These are phyloP conservation scores for Tagetes erecta DNA, from an alignment of 129 eudicot genomes.

Conservation along the genomic window DNA sequence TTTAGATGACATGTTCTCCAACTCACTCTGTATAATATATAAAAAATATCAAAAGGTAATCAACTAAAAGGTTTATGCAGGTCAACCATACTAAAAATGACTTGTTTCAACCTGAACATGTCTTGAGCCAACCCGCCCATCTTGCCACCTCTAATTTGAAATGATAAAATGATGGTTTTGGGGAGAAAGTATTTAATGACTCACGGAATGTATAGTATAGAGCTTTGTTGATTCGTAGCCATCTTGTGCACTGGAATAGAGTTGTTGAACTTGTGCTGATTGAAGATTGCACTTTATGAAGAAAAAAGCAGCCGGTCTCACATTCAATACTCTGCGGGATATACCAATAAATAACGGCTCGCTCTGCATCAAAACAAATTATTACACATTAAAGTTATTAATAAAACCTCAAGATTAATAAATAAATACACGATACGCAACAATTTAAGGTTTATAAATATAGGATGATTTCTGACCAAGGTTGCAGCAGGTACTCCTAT, in stretches of 20 bases:
- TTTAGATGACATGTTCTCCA: constrained; percentile 60
- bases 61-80: neutral
- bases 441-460: neutral
- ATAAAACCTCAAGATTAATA: neutral
- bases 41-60: neutral
- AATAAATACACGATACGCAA: constrained; percentile 3
- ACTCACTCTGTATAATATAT: constrained; percentile 48
- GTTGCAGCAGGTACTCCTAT: constrained; percentile 75
- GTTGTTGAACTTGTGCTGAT: constrained; percentile 67
- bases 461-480: constrained; percentile 50
- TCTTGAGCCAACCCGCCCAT: neutral
- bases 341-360: constrained; percentile 78
- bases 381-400: neutral
- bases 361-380: constrained; percentile 46
- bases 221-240: constrained; percentile 89
- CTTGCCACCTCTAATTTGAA: neutral
- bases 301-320: constrained; percentile 96
- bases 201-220: constrained; percentile 61
- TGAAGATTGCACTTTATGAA: constrained; percentile 81
- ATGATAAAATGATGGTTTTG: neutral
- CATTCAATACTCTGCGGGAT: constrained; percentile 82
- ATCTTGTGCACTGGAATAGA: constrained; percentile 83
- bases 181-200: constrained; percentile 21
- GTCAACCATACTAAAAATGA: neutral
- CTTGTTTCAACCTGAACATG: neutral